Base-by-base conservation (phyloP, 208 protist genomes). In the Leishmania arabica region DNA sequence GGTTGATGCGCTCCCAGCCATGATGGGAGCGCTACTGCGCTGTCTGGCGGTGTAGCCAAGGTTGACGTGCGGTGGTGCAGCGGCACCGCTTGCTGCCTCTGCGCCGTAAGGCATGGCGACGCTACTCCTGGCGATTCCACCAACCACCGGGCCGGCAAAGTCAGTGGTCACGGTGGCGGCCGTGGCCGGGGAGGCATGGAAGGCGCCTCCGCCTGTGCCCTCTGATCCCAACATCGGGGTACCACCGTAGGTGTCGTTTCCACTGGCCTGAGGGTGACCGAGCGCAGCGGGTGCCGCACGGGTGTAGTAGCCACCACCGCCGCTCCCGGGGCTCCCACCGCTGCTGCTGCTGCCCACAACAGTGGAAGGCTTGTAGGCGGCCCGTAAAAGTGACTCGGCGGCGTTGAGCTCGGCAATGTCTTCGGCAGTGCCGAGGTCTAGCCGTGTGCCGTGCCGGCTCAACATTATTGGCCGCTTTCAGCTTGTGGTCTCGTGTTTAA, bases 341-440 rank as follows among this genome's bases (percentile, higher is more conserved):
- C 42, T 45, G 34, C 47, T 31, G 62, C 77, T 68, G 77, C 49
- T 64, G 74, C 66, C 66, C 17, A 34, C 64, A 42, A 21, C 76
- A 34, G 42, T 78, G 69, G 64, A 21, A 4, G 54, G 45, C 68
- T 77, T 79, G 69, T 80, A 70, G 27, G 83, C 81, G 47, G 71
- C 47, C 34, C 79, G 84, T 17, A 84, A 69, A 17, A 83, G 66
- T 13, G 84, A 79, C 77, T 96, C 90, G 21, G 79, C 88, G 0
- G 84, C 79, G 66, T 96, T 89, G 24, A 96, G 83, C 88, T 96
- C 91, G 5, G 84, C 88, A n/a, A 96, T 84, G 58, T 96, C 93
- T 31, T 96, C 91, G 6, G 90, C 85, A 21, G 93, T 95, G 71
- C 93, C 93, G 76, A 96, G 89, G 49, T 95, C 90, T 19, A 96